Conservation (phyloP, 306 rosid genomes). For the Cotoneaster glaucophyllus region DNA sequence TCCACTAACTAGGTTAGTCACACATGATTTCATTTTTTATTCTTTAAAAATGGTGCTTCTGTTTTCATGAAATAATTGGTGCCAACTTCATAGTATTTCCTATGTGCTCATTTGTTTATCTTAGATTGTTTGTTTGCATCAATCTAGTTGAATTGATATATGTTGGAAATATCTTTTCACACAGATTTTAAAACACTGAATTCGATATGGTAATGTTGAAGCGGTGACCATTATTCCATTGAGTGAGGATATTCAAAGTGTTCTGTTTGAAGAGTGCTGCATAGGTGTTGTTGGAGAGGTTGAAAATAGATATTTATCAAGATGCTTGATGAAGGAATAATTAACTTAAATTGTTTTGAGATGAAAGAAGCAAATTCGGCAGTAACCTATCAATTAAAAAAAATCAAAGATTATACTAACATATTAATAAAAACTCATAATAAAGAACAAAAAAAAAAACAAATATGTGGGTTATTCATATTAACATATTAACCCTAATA, state of each 20-base stretch:
- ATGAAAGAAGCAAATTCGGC: neutral
- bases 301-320: neutral
- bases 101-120: neutral
- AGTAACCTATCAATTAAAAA: no score
- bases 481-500: no score
- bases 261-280: neutral
- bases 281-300: neutral
- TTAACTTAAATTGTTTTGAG: neutral
- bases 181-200: neutral
- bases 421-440: no score
- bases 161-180: neutral
- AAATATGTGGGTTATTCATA: no score
- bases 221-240: neutral
- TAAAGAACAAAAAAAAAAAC: no score
- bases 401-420: no score
- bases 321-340: neutral
- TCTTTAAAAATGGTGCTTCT: neutral
- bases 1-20: slow-evolving; percentile 37
- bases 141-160: neutral
- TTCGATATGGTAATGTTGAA: neutral
- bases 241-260: neutral
- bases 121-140: neutral
- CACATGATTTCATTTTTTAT: neutral
- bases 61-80: neutral
- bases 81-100: neutral